phyloP scores from a whole-genome alignment of 257 asterid genomes.

The Lycium barbarum region DNA sequence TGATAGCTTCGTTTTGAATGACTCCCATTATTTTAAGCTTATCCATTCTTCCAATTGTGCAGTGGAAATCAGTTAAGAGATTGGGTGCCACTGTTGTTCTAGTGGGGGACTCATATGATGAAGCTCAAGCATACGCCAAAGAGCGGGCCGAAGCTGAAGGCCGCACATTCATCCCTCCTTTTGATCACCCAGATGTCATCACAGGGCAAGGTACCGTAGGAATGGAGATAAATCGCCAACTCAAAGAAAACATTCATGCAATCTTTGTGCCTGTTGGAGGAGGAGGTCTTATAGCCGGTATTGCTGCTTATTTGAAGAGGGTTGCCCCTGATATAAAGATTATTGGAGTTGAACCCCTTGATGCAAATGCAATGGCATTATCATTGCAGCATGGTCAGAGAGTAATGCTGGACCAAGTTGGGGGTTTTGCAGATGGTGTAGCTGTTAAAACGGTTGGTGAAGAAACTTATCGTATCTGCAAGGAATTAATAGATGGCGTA shows the following conservation, averaged over 20 bases:
- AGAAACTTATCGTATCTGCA: slow-evolving; percentile 82
- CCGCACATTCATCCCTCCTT: slow-evolving; percentile 86
- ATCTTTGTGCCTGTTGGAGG: slow-evolving; percentile 97
- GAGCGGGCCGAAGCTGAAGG: slow-evolving; percentile 69
- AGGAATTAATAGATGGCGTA: slow-evolving; percentile 84
- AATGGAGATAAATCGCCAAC: slow-evolving; percentile 87
- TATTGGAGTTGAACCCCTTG: slow-evolving; percentile 92
- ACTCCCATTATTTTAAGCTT: not conserved
- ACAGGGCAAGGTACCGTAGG: slow-evolving; percentile 95
- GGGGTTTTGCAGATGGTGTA: slow-evolving; percentile 98
- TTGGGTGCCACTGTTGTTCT: slow-evolving; percentile 93
- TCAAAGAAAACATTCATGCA: slow-evolving; percentile 72
- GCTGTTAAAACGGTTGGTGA: slow-evolving; percentile 97
- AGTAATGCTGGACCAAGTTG: slow-evolving; percentile 86
- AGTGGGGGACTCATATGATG: slow-evolving; percentile 91
- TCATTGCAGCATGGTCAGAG: slow-evolving; percentile 81
- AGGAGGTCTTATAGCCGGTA: slow-evolving; percentile 97
- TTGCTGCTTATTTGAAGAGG: slow-evolving; percentile 92
- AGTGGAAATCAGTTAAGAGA: slow-evolving; percentile 89
- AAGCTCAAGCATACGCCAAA: slow-evolving; percentile 89
- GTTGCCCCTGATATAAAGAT: slow-evolving; percentile 85
- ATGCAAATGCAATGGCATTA: slow-evolving; percentile 95
- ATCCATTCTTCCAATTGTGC: slow-evolving; percentile 21
- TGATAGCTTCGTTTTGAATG: not conserved
- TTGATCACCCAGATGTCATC: slow-evolving; percentile 97